Base-by-base conservation (phyloP, 169 alveolate species). In the Babesia divergens region DNA sequence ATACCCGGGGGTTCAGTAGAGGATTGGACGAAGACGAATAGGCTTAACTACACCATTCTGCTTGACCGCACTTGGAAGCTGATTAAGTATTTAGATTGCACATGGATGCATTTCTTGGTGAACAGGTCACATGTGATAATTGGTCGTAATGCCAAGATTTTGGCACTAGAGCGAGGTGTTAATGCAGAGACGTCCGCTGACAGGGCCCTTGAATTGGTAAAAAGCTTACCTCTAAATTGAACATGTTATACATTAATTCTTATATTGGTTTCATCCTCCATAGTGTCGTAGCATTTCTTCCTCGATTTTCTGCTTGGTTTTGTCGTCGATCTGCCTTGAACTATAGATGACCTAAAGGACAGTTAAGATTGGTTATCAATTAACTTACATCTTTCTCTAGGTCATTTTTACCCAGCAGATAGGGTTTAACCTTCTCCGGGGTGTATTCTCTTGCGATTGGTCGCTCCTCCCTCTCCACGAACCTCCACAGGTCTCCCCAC, bases 401-500 rank as follows among this genome's bases (percentile, higher is more conserved):
- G 47, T 82, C 87, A 31, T 81, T 85, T 40, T 47, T 85, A 32
- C 69, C 80, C 59, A 84, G 89, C 37, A 82, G 80, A 24, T 69
- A 84, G 52, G 50, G 74, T 65, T 67, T 89, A 51, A 66, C 67
- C n/a, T 68, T 82, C 56, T 69, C 89, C 13, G 92, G 90, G 11
- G 89, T 84, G 80, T 91, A 91, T 24, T 80, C 90, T 24, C 95
- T 58, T 0, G 95, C 97, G 29, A 91, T 92, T 0, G 95, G 95
- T 4, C 94, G 71, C 22, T 87, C 75, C 26, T 84, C 83, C 18
- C 95, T 59, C 55, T 89, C 84, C 13, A 94, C 90, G 68, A 89
- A 92, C 22, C 96, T 82, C 94, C 94, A 94, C 58, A 94, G 84
- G 65, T 94, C 97, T 11, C 97, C 97, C 97, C 97, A 94, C 69